A percentile compares a stretch with the other conserved stretches of the same genome.
Conservation (phyloP, 129 eudicot species). For the Pulicaria dysenterica region DNA sequence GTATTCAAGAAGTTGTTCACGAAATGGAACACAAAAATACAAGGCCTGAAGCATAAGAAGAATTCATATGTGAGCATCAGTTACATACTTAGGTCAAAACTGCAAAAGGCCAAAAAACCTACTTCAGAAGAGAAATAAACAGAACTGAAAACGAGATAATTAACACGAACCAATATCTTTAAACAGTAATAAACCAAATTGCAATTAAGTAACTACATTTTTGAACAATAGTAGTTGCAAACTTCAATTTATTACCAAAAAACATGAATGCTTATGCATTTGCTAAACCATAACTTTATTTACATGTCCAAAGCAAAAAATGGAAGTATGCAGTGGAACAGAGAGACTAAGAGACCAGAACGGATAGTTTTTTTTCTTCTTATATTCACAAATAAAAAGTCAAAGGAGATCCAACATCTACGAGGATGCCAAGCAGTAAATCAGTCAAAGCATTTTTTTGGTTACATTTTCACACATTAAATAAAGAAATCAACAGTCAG, state of each 20-base stretch:
- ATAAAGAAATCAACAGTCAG: background rate
- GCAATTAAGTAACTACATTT: background rate
- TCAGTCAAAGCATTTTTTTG: background rate
- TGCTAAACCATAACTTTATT: background rate
- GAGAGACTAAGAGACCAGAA: background rate
- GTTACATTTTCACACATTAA: background rate
- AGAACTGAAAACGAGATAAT: background rate
- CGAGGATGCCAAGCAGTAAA: background rate
- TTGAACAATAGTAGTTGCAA: background rate
- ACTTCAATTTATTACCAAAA: constrained; percentile 7
- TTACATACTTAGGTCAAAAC: constrained; percentile 6
- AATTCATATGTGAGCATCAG: constrained; percentile 1
- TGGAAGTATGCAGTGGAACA: background rate
- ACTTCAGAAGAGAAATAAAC: constrained; percentile 1
- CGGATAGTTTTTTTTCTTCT: background rate
- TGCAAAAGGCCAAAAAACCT: background rate
- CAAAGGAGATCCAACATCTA: background rate
- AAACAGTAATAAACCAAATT: background rate
- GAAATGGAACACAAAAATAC: constrained; percentile 96
- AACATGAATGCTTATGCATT: constrained; percentile 3
- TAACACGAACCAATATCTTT: constrained; percentile 2
- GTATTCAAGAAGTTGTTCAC: constrained; percentile 84
- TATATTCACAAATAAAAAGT: constrained; percentile 1
- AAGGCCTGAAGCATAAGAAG: constrained; percentile 57
- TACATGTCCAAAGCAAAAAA: background rate